Evolutionary conservation across 768 basidiomycete genomes (phyloP).

Genomic region (Calocera cornea): DNA sequence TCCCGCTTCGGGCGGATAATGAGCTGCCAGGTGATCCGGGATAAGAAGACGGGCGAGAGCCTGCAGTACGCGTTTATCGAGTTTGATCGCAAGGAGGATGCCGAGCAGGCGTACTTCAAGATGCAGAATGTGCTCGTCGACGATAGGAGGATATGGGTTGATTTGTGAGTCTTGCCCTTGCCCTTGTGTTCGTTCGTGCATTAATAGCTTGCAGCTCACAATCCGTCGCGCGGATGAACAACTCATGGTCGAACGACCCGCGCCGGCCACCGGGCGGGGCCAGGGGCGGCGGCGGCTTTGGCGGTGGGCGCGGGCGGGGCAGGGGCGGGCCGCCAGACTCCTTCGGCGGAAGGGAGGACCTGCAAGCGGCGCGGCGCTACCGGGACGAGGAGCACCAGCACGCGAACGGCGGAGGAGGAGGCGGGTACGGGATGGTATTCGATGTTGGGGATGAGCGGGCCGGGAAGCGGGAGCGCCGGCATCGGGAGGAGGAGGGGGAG

Average conservation of each 20-base stretch:
- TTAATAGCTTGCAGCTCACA: constrained; percentile 46
- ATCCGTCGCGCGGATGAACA: constrained; percentile 82
- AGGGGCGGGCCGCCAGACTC: constrained; percentile 22
- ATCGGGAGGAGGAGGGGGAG: background rate
- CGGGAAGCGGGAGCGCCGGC: constrained; percentile 8
- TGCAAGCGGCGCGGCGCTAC: constrained; percentile 60
- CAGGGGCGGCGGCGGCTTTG: constrained; percentile 23
- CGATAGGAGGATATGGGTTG: constrained; percentile 96
- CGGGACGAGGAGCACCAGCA: constrained; percentile 30
- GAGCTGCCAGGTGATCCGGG: constrained; percentile 94
- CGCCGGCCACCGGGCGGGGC: constrained; percentile 25
- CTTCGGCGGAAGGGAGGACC: constrained; percentile 61
- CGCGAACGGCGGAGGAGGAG: constrained; percentile 22
- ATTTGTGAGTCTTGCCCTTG: constrained; percentile 74
- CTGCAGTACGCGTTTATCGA: constrained; percentile 98
- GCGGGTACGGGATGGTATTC: constrained; percentile 70
- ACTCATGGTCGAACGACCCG: constrained; percentile 66
- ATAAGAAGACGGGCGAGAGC: constrained; percentile 90
- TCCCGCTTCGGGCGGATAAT: constrained; percentile 89
- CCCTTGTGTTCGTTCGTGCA: background rate
- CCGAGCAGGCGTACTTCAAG: constrained; percentile 98
- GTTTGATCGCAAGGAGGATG: constrained; percentile 85
- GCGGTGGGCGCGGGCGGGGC: too few relatives aligned
- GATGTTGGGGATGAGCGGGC: constrained; percentile 42
- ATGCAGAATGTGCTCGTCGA: constrained; percentile 99